Conservation (phyloP, 2,329 filamentous ascomycete species). For the Reticulascus tulasneorum region DNA sequence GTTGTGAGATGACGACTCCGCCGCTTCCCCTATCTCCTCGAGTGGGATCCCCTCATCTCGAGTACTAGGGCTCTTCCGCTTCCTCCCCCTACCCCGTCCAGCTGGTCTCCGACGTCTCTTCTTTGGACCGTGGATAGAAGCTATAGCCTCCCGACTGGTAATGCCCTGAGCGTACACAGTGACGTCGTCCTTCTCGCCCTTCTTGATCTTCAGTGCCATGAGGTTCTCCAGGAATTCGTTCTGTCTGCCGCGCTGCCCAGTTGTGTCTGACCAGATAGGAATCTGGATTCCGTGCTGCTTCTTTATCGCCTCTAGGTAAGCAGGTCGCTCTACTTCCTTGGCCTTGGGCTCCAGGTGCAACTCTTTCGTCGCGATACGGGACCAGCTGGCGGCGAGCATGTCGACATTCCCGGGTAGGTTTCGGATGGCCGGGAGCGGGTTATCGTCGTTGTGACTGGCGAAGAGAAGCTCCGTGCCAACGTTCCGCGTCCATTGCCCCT, state of each 20-base stretch:
- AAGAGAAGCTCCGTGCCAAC: conserved; percentile 84
- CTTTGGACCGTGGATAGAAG: conserved; percentile 5
- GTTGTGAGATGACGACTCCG: not conserved
- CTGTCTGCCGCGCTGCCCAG: conserved; percentile 43
- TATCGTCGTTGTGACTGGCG: conserved; percentile 39
- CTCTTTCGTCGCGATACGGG: conserved; percentile 65
- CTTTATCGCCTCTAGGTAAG: conserved; percentile 34
- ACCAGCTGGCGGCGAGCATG: conserved; percentile 65
- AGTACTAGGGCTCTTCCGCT: not conserved
- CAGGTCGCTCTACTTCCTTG: conserved; percentile 24
- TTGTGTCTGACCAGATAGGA: conserved; percentile 41
- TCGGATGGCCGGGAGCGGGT: conserved; percentile 42
- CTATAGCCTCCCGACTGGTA: conserved; percentile 8
- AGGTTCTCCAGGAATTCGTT: conserved; percentile 62
- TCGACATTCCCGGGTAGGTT: conserved; percentile 58
- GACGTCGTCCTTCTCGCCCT: conserved; percentile 62
- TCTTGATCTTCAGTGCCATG: conserved; percentile 59
- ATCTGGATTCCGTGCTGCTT: conserved; percentile 39
- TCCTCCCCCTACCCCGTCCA: conserved; percentile 5
- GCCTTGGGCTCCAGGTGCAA: conserved; percentile 51
- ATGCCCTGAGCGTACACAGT: conserved; percentile 47
- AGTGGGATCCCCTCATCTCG: not conserved
- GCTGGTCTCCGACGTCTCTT: conserved; percentile 9
- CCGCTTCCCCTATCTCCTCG: not conserved
- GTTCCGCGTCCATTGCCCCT: conserved; percentile 75